Percentiles rank a stretch among this genome's conserved stretches.
Evolutionary conservation across 2,329 filamentous ascomycete species (phyloP).

Genomic region (Aspergillus pseudonomiae): DNA sequence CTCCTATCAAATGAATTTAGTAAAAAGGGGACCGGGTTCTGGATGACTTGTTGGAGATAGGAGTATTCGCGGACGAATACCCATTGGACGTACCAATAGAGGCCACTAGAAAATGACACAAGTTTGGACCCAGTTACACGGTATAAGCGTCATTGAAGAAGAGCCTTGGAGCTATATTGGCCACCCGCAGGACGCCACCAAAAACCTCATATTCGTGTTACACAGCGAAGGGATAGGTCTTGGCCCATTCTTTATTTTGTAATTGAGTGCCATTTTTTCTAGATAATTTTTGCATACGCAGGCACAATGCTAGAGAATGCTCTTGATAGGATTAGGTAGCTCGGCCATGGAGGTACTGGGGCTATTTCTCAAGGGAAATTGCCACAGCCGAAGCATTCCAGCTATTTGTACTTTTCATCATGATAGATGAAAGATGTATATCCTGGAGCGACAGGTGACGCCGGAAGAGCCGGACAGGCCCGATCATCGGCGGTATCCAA

Average conservation of each 20-base stretch:
- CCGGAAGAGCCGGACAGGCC: conserved; percentile 4
- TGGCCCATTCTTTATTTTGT: neutral
- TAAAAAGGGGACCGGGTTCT: neutral
- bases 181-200: neutral
- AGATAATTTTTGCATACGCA: no score
- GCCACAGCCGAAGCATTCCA: neutral
- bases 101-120: neutral
- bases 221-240: neutral
- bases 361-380: neutral
- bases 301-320: no score
- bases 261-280: neutral
- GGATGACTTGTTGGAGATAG: no score
- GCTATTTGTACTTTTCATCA: neutral
- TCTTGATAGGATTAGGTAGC: neutral
- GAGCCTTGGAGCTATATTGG: no score
- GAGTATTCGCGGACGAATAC: no score
- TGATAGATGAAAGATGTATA: neutral
- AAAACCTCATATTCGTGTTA: neutral
- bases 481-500: conserved; percentile 13
- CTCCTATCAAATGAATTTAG: neutral
- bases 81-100: no score
- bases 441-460: neutral
- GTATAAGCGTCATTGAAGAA: neutral
- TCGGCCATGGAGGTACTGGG: neutral
- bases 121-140: neutral